phyloP scores from a whole-genome alignment of 768 basidiomycete species.

The Galerina marginata region DNA sequence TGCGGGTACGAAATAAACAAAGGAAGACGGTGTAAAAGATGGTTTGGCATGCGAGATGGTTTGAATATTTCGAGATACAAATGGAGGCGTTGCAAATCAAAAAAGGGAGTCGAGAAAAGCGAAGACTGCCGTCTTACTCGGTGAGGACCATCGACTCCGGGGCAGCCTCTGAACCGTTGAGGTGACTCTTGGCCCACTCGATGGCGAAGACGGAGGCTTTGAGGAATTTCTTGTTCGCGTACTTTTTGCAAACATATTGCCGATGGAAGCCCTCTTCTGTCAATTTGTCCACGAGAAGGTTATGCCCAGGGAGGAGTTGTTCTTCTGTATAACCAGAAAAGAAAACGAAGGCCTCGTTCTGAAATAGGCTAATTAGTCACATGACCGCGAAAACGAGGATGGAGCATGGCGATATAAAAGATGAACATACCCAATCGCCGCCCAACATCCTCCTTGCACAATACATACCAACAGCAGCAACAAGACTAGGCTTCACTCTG shows the following conservation, averaged over 20 bases:
- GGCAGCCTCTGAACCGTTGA: conserved; percentile 38
- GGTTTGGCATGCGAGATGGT: conserved; percentile 11
- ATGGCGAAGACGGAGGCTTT: conserved; percentile 84
- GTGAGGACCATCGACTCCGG: conserved; percentile 52
- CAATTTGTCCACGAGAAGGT: conserved; percentile 83
- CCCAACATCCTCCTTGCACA: conserved; percentile 92
- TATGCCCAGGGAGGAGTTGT: conserved; percentile 82
- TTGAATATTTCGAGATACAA: conserved; percentile 20
- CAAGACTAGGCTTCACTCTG: conserved; percentile 88
- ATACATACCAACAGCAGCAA: conserved; percentile 98
- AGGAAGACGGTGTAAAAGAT: conserved; percentile 20
- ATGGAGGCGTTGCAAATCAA: conserved; percentile 19
- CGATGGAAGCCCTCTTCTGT: conserved; percentile 79
- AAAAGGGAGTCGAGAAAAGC: conserved; percentile 7
- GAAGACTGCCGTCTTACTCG: conserved; percentile 34
- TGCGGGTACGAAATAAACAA: conserved; percentile 26
- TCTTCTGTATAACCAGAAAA: conserved; percentile 92
- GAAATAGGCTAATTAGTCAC: conserved; percentile 42
- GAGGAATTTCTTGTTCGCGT: conserved; percentile 96
- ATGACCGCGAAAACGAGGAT: conserved; percentile 27
- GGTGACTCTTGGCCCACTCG: conserved; percentile 69
- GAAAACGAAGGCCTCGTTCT: conserved; percentile 92
- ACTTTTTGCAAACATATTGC: conserved; percentile 94
- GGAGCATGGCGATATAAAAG: conserved; percentile 23
- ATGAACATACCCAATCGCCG: conserved; percentile 88